Base-by-base conservation (phyloP, 1,284 basidiomycete species). In the Sporisorium iseilematis-ciliati region DNA sequence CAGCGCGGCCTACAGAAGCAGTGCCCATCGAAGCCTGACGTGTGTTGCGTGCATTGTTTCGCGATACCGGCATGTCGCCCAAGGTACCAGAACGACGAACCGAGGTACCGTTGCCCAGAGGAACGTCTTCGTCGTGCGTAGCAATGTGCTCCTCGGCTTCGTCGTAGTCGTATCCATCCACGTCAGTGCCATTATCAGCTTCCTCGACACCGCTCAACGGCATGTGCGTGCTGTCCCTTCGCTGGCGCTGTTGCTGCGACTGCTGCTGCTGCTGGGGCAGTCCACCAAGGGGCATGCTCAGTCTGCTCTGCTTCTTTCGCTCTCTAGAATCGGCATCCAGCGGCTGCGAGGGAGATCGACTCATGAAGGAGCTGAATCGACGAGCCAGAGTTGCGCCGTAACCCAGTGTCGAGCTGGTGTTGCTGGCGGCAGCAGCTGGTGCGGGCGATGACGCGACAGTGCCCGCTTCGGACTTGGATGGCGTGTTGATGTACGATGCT, bases 361-460 rank as follows among this genome's bases (percentile, higher is more conserved):
- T 67, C 46, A 80, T 72, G 57, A 84, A 67, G 8, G 77, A 75
- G 50, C 83, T 82, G 62, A 82, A 82, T 8, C 82, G 67, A 18
- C 79, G 75, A 16, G 76, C 68, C 10, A 84, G 55, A 0, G 63
- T 76, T 0, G 71, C 66, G 12, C 77, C 76, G n/a, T 77, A 79
- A 6, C 69, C 69, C 23, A 71, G 38, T 33, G 68, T 49, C 50
- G 63, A 62, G 55, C 62, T 68, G 7, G 61, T 74, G 57, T 67
- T 67, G 53, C 57, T 23, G 21, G 12, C 49, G 10, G 57, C 21
- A n/a, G 69, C 41, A 21, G 62, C 49, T 40, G 61, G 60, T 23
- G 62, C 48, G 18, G 65, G 52, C 14, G 68, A 56, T 3, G 73
- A 43, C 18, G 65, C 35, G 3, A 26, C 57, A n/a, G 51, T 43